Conservation (phyloP, 192 early-diverging fungal genomes). For the Spizellomyces punctatus region DNA sequence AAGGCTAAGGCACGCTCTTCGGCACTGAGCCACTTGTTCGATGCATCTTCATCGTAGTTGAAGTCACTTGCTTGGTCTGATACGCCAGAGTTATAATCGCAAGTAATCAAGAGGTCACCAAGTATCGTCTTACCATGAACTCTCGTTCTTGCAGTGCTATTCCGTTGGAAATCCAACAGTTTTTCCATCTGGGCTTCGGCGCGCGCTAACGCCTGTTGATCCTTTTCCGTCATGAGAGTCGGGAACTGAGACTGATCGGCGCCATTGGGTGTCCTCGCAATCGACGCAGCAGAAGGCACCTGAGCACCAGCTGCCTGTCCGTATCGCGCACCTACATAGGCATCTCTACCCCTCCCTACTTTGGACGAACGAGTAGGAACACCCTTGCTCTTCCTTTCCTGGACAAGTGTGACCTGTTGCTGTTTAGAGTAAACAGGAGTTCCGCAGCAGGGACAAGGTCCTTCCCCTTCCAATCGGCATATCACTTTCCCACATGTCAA, state of each 20-base stretch:
- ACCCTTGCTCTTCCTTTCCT: conserved; percentile 3
- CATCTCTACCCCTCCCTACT: conserved; percentile 18
- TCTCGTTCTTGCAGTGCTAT: conserved; percentile 44
- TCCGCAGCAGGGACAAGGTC: conserved; percentile 49
- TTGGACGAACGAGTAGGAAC: too few species aligned
- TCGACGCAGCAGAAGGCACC: conserved; percentile 20
- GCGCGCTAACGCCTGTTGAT: conserved; percentile 22
- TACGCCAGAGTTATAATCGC: background rate
- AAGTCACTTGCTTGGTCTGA: conserved; percentile 51
- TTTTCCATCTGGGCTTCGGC: conserved; percentile 44
- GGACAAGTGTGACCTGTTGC: conserved; percentile 44
- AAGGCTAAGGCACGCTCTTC: conserved; percentile 52
- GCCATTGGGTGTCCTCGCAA: conserved; percentile 5
- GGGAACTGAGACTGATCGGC: conserved; percentile 31
- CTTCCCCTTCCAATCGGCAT: conserved; percentile 47
- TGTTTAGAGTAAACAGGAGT: conserved; percentile 35
- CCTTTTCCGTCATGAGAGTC: conserved; percentile 37
- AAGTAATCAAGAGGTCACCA: background rate
- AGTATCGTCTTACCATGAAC: conserved; percentile 41
- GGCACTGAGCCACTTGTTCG: conserved; percentile 50
- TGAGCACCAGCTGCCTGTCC: conserved; percentile 33
- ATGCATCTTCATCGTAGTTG: conserved; percentile 32
- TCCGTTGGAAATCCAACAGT: conserved; percentile 48
- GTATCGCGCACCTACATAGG: conserved; percentile 32
- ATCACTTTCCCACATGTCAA: conserved; percentile 52